Evolutionary conservation across 164 flowering plant species (phyloP).

Genomic region (Vitis labrusca): DNA sequence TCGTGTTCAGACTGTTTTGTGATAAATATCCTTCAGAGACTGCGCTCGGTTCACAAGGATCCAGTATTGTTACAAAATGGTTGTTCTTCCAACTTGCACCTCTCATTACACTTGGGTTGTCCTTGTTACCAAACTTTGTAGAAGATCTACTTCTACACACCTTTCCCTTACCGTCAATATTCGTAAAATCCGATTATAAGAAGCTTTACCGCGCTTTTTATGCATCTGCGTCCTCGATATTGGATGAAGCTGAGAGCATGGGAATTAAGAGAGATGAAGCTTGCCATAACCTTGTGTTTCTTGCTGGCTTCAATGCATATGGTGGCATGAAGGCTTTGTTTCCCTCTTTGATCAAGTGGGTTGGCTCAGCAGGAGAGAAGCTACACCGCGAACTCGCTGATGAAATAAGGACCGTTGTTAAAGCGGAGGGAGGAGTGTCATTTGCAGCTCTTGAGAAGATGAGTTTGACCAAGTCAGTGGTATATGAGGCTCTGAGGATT

Average conservation of each 20-base stretch:
- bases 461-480: conserved; percentile 42
- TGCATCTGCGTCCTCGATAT: conserved; percentile 1
- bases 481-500: conserved; percentile 43
- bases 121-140: conserved; percentile 19
- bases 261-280: conserved; percentile 50
- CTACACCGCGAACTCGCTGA: conserved; percentile 36
- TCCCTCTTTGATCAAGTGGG: conserved; percentile 41
- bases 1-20: conserved; percentile 18
- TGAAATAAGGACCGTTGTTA: conserved; percentile 43
- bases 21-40: conserved; percentile 22
- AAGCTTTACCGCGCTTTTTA: conserved; percentile 33
- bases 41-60: conserved; percentile 24
- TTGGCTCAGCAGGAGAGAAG: conserved; percentile 34
- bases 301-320: conserved; percentile 37
- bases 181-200: conserved; percentile 32
- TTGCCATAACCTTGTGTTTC: conserved; percentile 46
- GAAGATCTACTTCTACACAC: conserved; percentile 46
- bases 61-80: conserved; percentile 27
- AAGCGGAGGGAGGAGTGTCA: conserved; percentile 32
- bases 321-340: conserved; percentile 45
- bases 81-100: conserved; percentile 39
- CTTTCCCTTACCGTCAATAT: conserved; percentile 28
- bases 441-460: conserved; percentile 39
- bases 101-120: conserved; percentile 24
- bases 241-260: conserved; percentile 42